Percentiles rank a stretch among this genome's conserved stretches.
Conservation (phyloP, 805 yeast genomes). For the Teunomyces aglyptinius region DNA sequence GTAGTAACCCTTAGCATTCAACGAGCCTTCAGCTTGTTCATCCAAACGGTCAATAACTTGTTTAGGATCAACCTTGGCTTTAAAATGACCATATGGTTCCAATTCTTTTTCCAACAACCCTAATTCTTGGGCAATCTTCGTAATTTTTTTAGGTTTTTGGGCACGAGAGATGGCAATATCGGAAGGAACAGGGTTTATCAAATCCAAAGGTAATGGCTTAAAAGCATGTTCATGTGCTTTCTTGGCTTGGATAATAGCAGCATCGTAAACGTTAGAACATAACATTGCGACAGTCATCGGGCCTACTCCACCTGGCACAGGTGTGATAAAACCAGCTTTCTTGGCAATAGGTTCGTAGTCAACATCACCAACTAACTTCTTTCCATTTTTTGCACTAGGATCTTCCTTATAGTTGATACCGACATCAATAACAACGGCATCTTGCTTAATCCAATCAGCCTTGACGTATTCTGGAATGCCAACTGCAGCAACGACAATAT, state of each 20-base stretch:
- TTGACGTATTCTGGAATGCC: slow-evolving; percentile 83
- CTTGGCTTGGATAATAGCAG: slow-evolving; percentile 64
- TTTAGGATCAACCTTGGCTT: slow-evolving; percentile 75
- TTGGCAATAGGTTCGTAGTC: slow-evolving; percentile 68
- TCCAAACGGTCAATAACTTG: slow-evolving; percentile 44
- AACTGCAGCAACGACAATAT: slow-evolving; percentile 87
- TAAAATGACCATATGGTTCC: slow-evolving; percentile 84
- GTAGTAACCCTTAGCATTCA: slow-evolving; percentile 73
- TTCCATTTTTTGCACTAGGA: slow-evolving; percentile 69
- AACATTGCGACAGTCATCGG: slow-evolving; percentile 99
- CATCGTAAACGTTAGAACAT: slow-evolving; percentile 73
- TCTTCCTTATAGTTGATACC: slow-evolving; percentile 91
- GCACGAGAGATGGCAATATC: slow-evolving; percentile 88
- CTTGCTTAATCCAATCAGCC: slow-evolving; percentile 85
- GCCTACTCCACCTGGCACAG: slow-evolving; percentile 99
- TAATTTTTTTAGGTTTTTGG: slow-evolving; percentile 82
- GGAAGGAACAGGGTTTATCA: slow-evolving; percentile 71
- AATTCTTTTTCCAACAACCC: slow-evolving; percentile 78
- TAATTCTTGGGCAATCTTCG: slow-evolving; percentile 71
- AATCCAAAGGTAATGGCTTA: slow-evolving; percentile 55
- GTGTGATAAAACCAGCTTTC: slow-evolving; percentile 74
- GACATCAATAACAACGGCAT: slow-evolving; percentile 86
- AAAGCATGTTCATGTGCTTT: slow-evolving; percentile 47
- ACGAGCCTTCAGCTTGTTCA: slow-evolving; percentile 63
- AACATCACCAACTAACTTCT: slow-evolving; percentile 90